A percentile compares a stretch with the other conserved stretches of the same genome.
Evolutionary conservation across 768 basidiomycete species (phyloP).

Genomic region (Dentipellis fragilis): DNA sequence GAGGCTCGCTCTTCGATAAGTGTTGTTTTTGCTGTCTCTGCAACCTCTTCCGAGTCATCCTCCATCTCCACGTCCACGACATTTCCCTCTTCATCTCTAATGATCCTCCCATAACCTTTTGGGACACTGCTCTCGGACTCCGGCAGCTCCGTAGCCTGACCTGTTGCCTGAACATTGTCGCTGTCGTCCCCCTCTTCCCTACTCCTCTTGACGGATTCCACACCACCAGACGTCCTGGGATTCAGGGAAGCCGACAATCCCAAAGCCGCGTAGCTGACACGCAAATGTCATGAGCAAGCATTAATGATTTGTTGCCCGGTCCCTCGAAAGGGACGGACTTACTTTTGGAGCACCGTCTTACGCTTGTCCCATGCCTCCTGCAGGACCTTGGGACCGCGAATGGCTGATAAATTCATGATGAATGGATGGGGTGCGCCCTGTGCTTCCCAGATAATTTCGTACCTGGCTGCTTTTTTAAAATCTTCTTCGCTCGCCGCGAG

Average conservation of each 20-base stretch:
- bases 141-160: background rate
- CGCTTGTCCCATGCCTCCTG: slow-evolving; percentile 81
- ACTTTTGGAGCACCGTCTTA: slow-evolving; percentile 93
- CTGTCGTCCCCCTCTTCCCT: slow-evolving; percentile 8
- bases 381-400: slow-evolving; percentile 72
- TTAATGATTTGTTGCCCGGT: slow-evolving; percentile 1
- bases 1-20: slow-evolving; percentile 5
- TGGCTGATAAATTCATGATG: slow-evolving; percentile 33
- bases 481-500: slow-evolving; percentile 63
- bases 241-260: slow-evolving; percentile 65
- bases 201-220: slow-evolving; percentile 31
- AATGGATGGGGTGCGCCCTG: slow-evolving; percentile 2
- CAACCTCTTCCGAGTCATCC: slow-evolving; percentile 1
- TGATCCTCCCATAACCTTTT: slow-evolving; percentile 7
- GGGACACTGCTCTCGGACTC: background rate
- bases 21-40: background rate
- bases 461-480: slow-evolving; percentile 74
- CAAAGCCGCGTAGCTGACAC: slow-evolving; percentile 59
- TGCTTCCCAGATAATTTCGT: slow-evolving; percentile 20
- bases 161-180: background rate
- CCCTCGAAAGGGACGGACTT: slow-evolving; percentile 20
- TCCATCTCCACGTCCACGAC: slow-evolving; percentile 9
- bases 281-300: slow-evolving; percentile 8
- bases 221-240: slow-evolving; percentile 59
- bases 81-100: slow-evolving; percentile 8